Percentiles rank a stretch among this genome's conserved stretches.
phyloP scores from a whole-genome alignment of 176 grass and related monocot genomes.

The Zea mays region Zm-B73-REFERENCE-NAM-5.0 NC_050097.1:242793501-242794000 shows the following conservation, averaged over 20 bases:
- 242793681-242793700: neutral
- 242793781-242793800: no score
- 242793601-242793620: constrained; percentile 7
- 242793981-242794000: no score
- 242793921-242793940: neutral
- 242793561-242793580: constrained; percentile 23
- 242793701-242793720: neutral
- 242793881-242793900: neutral
- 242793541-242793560: constrained; percentile 86
- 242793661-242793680: constrained; percentile 2
- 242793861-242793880: no score
- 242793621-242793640: constrained; percentile 60
- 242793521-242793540: constrained; percentile 92
- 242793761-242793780: no score
- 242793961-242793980: no score
- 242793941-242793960: no score
- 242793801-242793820: no score
- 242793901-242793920: neutral
- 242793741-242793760: no score
- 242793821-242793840: no score
- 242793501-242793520: constrained; percentile 98
- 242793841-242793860: no score
- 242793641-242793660: constrained; percentile 54
- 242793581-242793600: constrained; percentile 18
- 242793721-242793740: no score